Evolutionary conservation across 495 filamentous ascomycete genomes (phyloP), one percentile per base, ranked within the genome.

Genomic region (Letharia lupina): DNA sequence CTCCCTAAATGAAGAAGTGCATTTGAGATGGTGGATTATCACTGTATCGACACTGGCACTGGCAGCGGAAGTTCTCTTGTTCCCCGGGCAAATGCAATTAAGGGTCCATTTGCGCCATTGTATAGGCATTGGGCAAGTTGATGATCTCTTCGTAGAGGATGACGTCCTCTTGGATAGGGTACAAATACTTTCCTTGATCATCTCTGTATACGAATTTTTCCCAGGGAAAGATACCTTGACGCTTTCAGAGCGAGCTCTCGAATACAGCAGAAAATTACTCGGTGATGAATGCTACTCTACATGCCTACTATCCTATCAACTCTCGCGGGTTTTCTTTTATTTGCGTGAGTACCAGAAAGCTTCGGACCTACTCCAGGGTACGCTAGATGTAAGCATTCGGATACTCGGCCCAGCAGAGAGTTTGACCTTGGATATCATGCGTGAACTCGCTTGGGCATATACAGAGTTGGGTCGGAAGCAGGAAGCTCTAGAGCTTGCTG

Each of bases 1-100:
- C 39, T 64, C 68, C 42, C 66, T 74, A n/a, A 39, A 52, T 13
- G 61, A 65, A 28, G 42, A 60, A 23, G 61, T 72, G 52, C 70
- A 66, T 44, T 37, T 50, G 39, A 31, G 9, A 33, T 70, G 64
- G 61, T 50, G 57, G 41, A 50, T 60, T 2, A 62, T 72, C 35
- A 65, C 77, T 40, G 59, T 67, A 37, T 41, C 68, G 42, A 62
- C 61, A 59, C 8, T 42, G 13, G 35, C 23, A 60, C 40, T 60
- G 11, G 41, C 23, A 42, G 5, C 18, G 3, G 2, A 69, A 45
- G 37, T 58, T 12, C 47, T 42, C 33, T 65, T 64, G 9, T 44
- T 7, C 12, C 13, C 2, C 13, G 5, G 18, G 5, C 3, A 18
- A 35, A 33, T 3, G 31, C 52, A 56, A 18, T 15, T 56, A 16